Base-by-base conservation (phyloP, 2,329 filamentous ascomycete species). In the Cladophialophora bantiana region DNA sequence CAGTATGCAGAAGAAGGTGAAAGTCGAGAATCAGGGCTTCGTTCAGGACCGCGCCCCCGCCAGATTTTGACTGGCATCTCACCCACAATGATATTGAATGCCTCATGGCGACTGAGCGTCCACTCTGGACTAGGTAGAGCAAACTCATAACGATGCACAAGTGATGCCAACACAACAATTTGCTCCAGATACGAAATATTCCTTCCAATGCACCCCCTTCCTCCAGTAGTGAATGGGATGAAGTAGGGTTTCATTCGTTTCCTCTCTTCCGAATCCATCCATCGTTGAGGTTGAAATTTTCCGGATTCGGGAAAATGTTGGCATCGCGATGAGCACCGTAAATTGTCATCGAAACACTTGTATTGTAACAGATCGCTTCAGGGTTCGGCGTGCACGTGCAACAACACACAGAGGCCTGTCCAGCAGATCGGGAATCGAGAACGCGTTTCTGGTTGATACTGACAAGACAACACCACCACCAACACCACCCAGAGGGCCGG, bases 281-380 rank as follows among this genome's bases (percentile, higher is more conserved):
- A 40, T 54, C 90, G 77, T 77, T 93, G 90, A 0, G 90, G 90
- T 9, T 87, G 78, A 75, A 85, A 94, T 74, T 77, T 38, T 92
- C 87, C 0, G 86, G 86, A 68, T 93, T 88, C 0, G 81, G 76
- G 2, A 90, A 90, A 72, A 91, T 94, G 31, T 92, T 82, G 61
- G 88, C 86, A 2, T 88, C 83, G 1, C 88, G 84, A 72, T 93
- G 90, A 32, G 93, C 81, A n/a, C 92, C 86, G 89, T 90, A 93
- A 0, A 90, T 86, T 59, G 87, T 91, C 74, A 87, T 90, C 2
- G 90, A 90, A 0, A 92, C 89, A 65, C 90, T 88, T 0, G 90
- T 91, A n/a, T n/a, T n/a, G n/a, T n/a, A n/a, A n/a, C n/a, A n/a
- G n/a, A n/a, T n/a, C n/a, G n/a, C n/a, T n/a, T n/a, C n/a, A n/a